Evolutionary conservation across 306 rosid species (phyloP).

Genomic region (Lagenaria siceraria): DNA sequence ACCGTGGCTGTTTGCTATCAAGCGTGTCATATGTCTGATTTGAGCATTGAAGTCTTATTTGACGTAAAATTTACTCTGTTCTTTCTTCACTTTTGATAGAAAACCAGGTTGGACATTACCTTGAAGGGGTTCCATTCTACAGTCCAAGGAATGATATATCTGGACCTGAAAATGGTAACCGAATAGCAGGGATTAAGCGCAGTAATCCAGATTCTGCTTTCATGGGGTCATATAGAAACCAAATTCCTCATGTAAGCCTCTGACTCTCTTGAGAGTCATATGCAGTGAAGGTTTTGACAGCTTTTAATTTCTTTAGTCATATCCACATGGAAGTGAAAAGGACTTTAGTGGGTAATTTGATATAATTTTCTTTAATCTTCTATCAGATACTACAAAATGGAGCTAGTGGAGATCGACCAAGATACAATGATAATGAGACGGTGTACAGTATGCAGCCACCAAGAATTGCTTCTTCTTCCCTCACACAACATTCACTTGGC

Average conservation of each 20-base stretch:
- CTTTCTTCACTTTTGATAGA: conserved; percentile 29
- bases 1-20: not conserved
- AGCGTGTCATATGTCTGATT: not conserved
- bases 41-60: not conserved
- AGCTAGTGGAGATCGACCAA: conserved; percentile 53
- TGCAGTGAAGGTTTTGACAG: conserved; percentile 54
- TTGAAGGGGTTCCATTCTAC: conserved; percentile 85
- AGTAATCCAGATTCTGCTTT: conserved; percentile 70
- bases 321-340: not conserved
- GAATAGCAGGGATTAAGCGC: conserved; percentile 69
- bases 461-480: conserved; percentile 49
- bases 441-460: conserved; percentile 41
- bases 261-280: conserved; percentile 60
- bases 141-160: conserved; percentile 70
- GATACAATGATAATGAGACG: conserved; percentile 55
- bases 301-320: not conserved
- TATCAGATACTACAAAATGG: conserved; percentile 55
- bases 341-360: not conserved
- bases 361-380: conserved; percentile 10
- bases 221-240: conserved; percentile 63
- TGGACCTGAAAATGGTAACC: conserved; percentile 50
- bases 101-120: conserved; percentile 61
- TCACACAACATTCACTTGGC: conserved; percentile 46
- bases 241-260: conserved; percentile 43
- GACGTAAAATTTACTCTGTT: conserved; percentile 9